Evolutionary conservation across 768 basidiomycete species (phyloP), one percentile per base, ranked within the genome.

Genomic region (Suillus cothurnatus): DNA sequence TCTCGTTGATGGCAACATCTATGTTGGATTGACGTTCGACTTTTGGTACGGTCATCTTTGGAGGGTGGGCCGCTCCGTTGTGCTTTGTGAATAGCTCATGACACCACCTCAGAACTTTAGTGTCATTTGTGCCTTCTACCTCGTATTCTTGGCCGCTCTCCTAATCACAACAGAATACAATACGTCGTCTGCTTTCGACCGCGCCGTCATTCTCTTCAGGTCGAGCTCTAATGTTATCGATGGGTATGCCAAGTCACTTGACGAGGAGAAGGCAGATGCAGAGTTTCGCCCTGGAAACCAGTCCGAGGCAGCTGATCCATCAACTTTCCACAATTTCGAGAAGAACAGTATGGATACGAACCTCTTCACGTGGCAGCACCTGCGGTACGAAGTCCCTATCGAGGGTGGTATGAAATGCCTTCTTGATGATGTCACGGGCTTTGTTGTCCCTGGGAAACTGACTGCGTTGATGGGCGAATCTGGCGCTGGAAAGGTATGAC

Each of bases 311-410:
- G 28, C 28, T 17, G 70, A 71, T 28, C 8, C 26, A 6, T 26
- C 38, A 73, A 72, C 6, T 58, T 67, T 2, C 71, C 75, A 32
- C 69, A 78, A 45, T 77, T 78, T 66, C 72, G 80, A 68, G 79
- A 74, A 62, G 81, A 79, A 65, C 69, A 72, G 67, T 2, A 64
- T 7, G 64, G 72, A 68, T 82, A 80, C 73, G 31, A 82, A 90
- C 68, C 82, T 88, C 6, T 95, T 97, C 76, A 92, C 94, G 1
- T 97, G 93, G 92, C 82, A 88, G 61, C 79, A 87, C 66, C 67
- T 94, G 59, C 78, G 81, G 64, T 96, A 95, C 73, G 83, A 82
- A 49, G 87, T 95, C 0, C 49, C 49, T 7, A 17, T 28, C 8
- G 3, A 19, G 26, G 50, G 50, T 9, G 80, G 84, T 2, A 79